Conservation (phyloP, 345 rosid genomes). For the Jatropha curcas region DNA sequence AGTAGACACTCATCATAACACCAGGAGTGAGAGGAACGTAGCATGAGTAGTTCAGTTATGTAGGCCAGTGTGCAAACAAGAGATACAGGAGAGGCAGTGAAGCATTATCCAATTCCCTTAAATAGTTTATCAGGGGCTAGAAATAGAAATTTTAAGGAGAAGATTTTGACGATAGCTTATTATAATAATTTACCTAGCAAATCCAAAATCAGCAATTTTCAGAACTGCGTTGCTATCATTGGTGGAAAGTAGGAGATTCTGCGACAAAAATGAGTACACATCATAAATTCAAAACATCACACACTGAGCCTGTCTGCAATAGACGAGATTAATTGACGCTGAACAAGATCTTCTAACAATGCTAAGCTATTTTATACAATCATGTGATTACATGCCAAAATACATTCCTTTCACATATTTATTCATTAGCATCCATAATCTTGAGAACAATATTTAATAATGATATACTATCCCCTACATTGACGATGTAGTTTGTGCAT, state of each 20-base stretch:
- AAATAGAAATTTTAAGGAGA: background rate
- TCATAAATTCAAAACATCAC: constrained; percentile 27
- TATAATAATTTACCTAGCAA: constrained; percentile 72
- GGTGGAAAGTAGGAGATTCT: constrained; percentile 93
- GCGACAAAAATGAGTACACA: constrained; percentile 40
- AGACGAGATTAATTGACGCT: constrained; percentile 13
- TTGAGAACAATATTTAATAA: background rate
- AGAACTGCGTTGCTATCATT: constrained; percentile 58
- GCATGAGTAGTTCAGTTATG: background rate
- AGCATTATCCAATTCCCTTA: background rate
- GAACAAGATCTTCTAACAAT: constrained; percentile 7
- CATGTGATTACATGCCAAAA: background rate
- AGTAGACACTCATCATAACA: background rate
- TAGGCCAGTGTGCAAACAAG: background rate
- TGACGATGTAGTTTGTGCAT: background rate
- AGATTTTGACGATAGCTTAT: background rate
- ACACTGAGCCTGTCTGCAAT: background rate
- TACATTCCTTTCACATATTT: background rate
- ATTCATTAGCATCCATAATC: constrained; percentile 5
- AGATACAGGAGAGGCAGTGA: background rate
- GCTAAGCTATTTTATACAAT: background rate
- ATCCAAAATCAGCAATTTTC: constrained; percentile 99
- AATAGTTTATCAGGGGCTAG: background rate
- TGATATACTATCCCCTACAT: background rate
- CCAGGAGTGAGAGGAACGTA: background rate